Evolutionary conservation across 2,329 filamentous ascomycete species (phyloP).

Genomic region (Trichophyton schoenleinii): DNA sequence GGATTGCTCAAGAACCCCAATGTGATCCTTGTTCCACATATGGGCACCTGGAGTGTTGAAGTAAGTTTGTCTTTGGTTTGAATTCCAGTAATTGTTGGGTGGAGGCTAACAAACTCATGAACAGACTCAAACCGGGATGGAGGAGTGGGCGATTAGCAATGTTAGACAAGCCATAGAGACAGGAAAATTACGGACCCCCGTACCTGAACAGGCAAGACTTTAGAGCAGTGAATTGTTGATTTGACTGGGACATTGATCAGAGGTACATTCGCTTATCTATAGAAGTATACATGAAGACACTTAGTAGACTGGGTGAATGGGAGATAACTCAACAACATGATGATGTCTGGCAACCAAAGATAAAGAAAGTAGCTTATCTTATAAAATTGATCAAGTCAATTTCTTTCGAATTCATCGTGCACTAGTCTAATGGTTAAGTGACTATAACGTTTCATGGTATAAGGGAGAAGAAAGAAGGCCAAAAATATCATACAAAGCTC

Average conservation of each 20-base stretch:
- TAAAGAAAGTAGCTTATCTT: neutral
- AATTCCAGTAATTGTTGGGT: neutral
- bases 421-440: neutral
- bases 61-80: slow-evolving; percentile 17
- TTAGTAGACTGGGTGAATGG: neutral
- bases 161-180: slow-evolving; percentile 50
- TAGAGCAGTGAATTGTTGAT: neutral
- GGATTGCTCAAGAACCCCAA: slow-evolving; percentile 57
- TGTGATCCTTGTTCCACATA: slow-evolving; percentile 67
- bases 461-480: neutral
- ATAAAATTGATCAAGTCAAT: neutral
- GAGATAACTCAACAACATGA: neutral
- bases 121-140: slow-evolving; percentile 49
- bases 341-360: neutral
- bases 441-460: neutral
- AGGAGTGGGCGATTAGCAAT: slow-evolving; percentile 62
- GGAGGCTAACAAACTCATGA: neutral
- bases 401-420: neutral
- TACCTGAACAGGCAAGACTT: slow-evolving; percentile 53
- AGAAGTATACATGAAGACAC: neutral
- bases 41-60: slow-evolving; percentile 72
- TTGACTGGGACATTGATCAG: neutral
- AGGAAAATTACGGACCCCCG: slow-evolving; percentile 53
- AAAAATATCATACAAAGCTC: slow-evolving; percentile 2
- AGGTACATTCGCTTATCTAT: neutral